A percentile compares a stretch with the other conserved stretches of the same genome.
These are phyloP conservation scores for Salvia rosmarinus DNA, from an alignment of 257 asterid species.

Conservation along the genomic window DNA sequence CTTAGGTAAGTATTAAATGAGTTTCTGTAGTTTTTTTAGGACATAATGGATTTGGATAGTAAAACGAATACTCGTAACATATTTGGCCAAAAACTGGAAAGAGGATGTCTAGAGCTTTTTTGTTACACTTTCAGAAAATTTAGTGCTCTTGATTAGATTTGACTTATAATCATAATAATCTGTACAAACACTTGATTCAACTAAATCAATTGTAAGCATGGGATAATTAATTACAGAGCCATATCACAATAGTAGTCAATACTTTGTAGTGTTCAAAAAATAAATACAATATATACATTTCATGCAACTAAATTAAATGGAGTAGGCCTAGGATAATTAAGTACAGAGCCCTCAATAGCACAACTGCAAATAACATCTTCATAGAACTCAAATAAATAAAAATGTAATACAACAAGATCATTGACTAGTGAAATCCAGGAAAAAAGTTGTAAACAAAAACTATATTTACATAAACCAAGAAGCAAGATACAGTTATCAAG, in stretches of 20 bases:
- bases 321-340: too few relatives aligned
- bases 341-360: not conserved
- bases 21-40: too few relatives aligned
- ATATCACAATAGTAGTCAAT: not conserved
- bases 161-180: not conserved
- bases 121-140: not conserved
- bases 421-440: not conserved
- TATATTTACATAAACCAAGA: constrained; percentile 7
- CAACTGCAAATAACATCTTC: not conserved
- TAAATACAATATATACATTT: not conserved
- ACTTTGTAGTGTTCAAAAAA: not conserved
- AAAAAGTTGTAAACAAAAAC: too few relatives aligned
- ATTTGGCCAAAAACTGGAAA: too few relatives aligned
- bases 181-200: not conserved
- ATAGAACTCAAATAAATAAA: not conserved
- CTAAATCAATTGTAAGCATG: not conserved
- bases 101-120: not conserved
- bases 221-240: too few relatives aligned
- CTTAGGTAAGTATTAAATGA: too few relatives aligned
- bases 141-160: too few relatives aligned
- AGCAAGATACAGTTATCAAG: constrained; percentile 3
- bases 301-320: too few relatives aligned
- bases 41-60: too few relatives aligned
- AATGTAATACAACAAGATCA: not conserved
- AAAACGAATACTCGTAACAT: too few relatives aligned